These are phyloP conservation scores for Trametes elegans DNA, from an alignment of 768 basidiomycete species.

Conservation along the genomic window DNA sequence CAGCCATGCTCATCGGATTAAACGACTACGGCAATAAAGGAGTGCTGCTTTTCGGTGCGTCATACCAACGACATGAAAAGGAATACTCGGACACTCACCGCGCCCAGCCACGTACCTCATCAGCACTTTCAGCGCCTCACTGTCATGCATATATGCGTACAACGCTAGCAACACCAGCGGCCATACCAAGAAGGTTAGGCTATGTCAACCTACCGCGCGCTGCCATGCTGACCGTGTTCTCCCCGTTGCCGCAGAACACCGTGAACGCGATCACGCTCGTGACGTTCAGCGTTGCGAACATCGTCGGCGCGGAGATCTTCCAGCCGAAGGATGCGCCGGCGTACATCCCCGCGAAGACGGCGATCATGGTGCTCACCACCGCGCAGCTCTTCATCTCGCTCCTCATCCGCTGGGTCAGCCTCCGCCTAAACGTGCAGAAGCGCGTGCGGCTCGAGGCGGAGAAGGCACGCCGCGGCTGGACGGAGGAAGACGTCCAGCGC, in stretches of 20 bases:
- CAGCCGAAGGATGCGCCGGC: slow-evolving; percentile 57
- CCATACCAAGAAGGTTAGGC: slow-evolving; percentile 57
- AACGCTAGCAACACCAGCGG: slow-evolving; percentile 64
- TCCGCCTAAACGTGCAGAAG: slow-evolving; percentile 51
- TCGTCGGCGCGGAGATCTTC: slow-evolving; percentile 63
- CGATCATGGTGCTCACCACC: slow-evolving; percentile 58
- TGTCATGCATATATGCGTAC: slow-evolving; percentile 61
- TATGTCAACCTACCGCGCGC: not conserved
- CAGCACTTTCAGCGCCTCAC: slow-evolving; percentile 56
- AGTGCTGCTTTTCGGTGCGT: slow-evolving; percentile 53
- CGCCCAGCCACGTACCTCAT: slow-evolving; percentile 45
- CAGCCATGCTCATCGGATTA: slow-evolving; percentile 46
- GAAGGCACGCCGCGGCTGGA: slow-evolving; percentile 52
- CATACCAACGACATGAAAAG: too few species aligned
- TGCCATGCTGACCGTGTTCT: not conserved
- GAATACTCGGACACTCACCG: too few species aligned
- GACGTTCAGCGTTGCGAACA: slow-evolving; percentile 58
- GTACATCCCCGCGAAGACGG: slow-evolving; percentile 66
- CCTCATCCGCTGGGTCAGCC: slow-evolving; percentile 53
- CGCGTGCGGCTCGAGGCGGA: slow-evolving; percentile 38
- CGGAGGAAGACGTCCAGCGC: slow-evolving; percentile 52
- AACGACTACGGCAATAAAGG: slow-evolving; percentile 49
- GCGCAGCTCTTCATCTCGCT: slow-evolving; percentile 49
- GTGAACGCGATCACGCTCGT: slow-evolving; percentile 59
- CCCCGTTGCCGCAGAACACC: slow-evolving; percentile 37